Evolutionary conservation across 805 yeast genomes (phyloP), one percentile per base, ranked within the genome.

Genomic region (Candida anglica): DNA sequence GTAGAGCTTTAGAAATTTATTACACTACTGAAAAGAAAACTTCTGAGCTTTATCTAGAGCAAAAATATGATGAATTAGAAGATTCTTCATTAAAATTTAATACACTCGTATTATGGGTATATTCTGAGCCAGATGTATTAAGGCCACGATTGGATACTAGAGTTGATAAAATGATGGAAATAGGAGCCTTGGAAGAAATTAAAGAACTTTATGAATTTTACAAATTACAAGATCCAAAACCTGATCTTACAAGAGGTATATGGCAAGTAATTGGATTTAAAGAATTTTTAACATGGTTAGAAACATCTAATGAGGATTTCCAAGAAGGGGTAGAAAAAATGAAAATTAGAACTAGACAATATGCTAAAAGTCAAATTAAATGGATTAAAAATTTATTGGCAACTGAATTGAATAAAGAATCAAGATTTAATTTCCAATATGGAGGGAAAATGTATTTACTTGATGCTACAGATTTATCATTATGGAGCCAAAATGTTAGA

Each of bases 181-280:
- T 51, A 0, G 96, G 96, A 0, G 91, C 86, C 0, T 40, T 77
- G 29, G 66, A 68, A 1, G 98, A 93, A 56, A 73, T 93, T 11
- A 50, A 70, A 6, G 74, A 77, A 36, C 52, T 91, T 48, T 77
- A 75, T 51, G 49, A 58, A 0, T 63, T 60, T 18, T 81, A 72
- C 30, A 44, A 60, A 4, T 30, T 35, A 0, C 55, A 54, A 8
- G 27, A 36, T 6, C 57, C 55, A 0, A 53, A 48, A 15, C 77
- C 82, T 7, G 79, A 71, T 38, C 60, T 76, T 37, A 82, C 83
- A 34, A 65, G 72, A 38, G 98, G 98, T 2, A 73, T 91, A 0
- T 88, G 88, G 88, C 98, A 93, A 60, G 96, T 86, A 2, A 86
- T 91, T 48, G 98, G 98, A 2, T 93, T 86, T 58, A 86, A 86